These are phyloP conservation scores for Penicillium sp. DNA, from an alignment of 2,329 filamentous ascomycete species.

Conservation along the genomic window DNA sequence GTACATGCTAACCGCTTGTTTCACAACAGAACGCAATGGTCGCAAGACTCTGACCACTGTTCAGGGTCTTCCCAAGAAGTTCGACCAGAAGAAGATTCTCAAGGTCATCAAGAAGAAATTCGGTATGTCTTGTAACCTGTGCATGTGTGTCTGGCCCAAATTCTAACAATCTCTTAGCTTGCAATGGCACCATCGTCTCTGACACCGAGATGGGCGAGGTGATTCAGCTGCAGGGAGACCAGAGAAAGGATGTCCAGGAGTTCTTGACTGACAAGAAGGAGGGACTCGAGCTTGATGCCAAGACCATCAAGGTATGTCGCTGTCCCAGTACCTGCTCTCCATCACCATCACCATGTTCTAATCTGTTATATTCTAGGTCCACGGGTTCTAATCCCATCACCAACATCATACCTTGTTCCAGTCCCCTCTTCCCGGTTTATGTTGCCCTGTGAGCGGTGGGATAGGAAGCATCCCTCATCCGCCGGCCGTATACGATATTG, in stretches of 20 bases:
- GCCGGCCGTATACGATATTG: slow-evolving; percentile 17
- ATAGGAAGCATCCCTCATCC: slow-evolving; percentile 36
- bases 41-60: slow-evolving; percentile 99
- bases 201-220: slow-evolving; percentile 98
- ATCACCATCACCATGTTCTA: background rate
- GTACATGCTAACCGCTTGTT: slow-evolving; percentile 25
- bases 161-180: slow-evolving; percentile 59
- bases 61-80: slow-evolving; percentile 97
- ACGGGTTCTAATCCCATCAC: slow-evolving; percentile 51
- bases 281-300: slow-evolving; percentile 87
- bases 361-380: slow-evolving; percentile 41
- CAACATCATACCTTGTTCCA: slow-evolving; percentile 44
- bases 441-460: slow-evolving; percentile 39
- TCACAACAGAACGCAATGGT: slow-evolving; percentile 90
- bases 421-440: slow-evolving; percentile 45
- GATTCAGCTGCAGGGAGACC: slow-evolving; percentile 98
- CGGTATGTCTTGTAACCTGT: slow-evolving; percentile 54
- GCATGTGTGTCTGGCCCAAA: background rate
- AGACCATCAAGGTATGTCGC: slow-evolving; percentile 83
- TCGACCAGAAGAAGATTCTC: slow-evolving; percentile 99
- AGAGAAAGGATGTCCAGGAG: slow-evolving; percentile 97
- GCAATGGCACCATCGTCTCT: slow-evolving; percentile 99
- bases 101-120: slow-evolving; percentile 99
- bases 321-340: background rate
- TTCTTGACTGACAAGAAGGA: slow-evolving; percentile 96